Evolutionary conservation across 2,329 filamentous ascomycete genomes (phyloP).

Genomic region (Cladosporium sp.): DNA sequence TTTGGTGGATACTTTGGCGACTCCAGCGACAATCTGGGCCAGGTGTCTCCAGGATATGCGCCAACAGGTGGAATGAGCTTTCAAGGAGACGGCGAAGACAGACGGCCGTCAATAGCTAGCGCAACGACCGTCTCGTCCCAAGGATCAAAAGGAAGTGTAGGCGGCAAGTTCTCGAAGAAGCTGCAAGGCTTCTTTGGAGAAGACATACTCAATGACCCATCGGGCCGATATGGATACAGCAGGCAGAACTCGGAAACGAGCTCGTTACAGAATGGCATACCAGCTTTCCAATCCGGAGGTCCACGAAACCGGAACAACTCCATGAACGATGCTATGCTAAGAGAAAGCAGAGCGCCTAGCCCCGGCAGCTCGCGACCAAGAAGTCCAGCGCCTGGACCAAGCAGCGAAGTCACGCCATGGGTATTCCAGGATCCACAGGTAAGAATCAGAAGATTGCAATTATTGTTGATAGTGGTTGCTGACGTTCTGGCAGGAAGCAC

Average conservation of each 20-base stretch:
- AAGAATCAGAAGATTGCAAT: constrained; percentile 13
- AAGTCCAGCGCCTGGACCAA: constrained; percentile 59
- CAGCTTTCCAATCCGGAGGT: constrained; percentile 53
- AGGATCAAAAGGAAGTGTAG: constrained; percentile 72
- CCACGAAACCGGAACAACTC: constrained; percentile 78
- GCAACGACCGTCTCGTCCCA: constrained; percentile 83
- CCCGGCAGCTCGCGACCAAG: constrained; percentile 74
- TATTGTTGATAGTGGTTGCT: neutral
- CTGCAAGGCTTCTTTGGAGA: constrained; percentile 92
- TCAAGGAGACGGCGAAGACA: constrained; percentile 65
- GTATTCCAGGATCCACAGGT: constrained; percentile 67
- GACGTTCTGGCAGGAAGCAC: constrained; percentile 8
- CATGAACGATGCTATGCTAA: constrained; percentile 61
- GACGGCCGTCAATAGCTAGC: constrained; percentile 85
- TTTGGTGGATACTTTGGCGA: constrained; percentile 70
- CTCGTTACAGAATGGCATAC: constrained; percentile 40
- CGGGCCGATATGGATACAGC: constrained; percentile 21
- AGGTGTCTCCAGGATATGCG: constrained; percentile 70
- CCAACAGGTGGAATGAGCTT: constrained; percentile 53
- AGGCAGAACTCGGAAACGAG: constrained; percentile 65
- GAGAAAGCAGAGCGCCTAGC: constrained; percentile 61
- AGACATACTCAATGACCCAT: constrained; percentile 63
- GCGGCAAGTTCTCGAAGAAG: constrained; percentile 74
- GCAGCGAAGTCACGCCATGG: constrained; percentile 94
- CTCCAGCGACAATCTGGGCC: constrained; percentile 68